Conservation (phyloP, 805 yeast species). For the Blastobotrys robertii region DNA sequence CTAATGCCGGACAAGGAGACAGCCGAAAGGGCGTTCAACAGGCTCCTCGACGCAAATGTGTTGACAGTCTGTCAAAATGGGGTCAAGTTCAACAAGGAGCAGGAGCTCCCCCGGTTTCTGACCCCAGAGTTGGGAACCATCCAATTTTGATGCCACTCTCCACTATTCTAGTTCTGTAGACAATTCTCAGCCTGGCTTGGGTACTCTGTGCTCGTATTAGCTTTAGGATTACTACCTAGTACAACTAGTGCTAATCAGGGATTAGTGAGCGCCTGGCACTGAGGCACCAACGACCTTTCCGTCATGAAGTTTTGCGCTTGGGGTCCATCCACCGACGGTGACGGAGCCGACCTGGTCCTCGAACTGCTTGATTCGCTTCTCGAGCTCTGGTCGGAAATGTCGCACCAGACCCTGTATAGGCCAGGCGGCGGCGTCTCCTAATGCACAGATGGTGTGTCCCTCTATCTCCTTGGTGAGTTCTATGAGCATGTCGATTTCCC, state of each 20-base stretch:
- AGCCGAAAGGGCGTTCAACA: too few relatives aligned
- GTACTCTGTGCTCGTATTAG: background rate
- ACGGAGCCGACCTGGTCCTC: constrained; percentile 41
- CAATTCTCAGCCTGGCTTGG: background rate
- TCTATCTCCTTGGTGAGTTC: constrained; percentile 82
- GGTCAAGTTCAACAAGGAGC: too few relatives aligned
- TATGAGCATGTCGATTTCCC: constrained; percentile 75
- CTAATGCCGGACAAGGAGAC: too few relatives aligned
- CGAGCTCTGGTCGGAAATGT: constrained; percentile 75
- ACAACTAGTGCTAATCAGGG: too few relatives aligned
- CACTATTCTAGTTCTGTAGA: too few relatives aligned
- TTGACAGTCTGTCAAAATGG: too few relatives aligned
- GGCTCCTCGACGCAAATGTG: too few relatives aligned
- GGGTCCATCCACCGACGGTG: constrained; percentile 71
- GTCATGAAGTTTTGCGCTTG: constrained; percentile 44
- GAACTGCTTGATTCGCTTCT: constrained; percentile 62
- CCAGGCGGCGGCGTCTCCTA: constrained; percentile 93
- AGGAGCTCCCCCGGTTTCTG: too few relatives aligned
- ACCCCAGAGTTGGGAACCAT: too few relatives aligned
- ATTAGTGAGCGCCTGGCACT: constrained; percentile 18
- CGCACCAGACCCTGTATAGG: constrained; percentile 83
- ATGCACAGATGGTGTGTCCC: constrained; percentile 87
- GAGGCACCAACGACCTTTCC: constrained; percentile 50
- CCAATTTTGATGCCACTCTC: too few relatives aligned
- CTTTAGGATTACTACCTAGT: background rate